Evolutionary conservation across 805 yeast species (phyloP).

Genomic region (Sugiyamaella marilandica): DNA sequence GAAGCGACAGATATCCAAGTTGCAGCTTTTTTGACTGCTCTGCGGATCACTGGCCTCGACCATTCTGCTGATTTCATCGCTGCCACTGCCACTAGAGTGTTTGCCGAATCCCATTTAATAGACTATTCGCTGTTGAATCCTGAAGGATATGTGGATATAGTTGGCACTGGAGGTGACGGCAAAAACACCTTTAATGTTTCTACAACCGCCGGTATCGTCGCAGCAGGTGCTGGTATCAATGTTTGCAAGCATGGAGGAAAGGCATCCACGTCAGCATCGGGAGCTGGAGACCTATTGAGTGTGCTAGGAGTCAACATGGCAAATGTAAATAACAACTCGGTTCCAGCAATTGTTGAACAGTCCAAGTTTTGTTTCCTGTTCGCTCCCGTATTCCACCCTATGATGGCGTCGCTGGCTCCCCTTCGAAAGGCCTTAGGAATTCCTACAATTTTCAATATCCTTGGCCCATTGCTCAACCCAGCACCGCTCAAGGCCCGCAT

Average conservation of each 20-base stretch:
- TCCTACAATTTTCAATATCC: conserved; percentile 88
- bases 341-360: conserved; percentile 50
- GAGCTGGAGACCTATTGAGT: conserved; percentile 84
- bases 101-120: conserved; percentile 41
- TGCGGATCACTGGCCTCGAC: conserved; percentile 71
- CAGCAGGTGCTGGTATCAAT: conserved; percentile 76
- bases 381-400: conserved; percentile 93
- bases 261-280: conserved; percentile 88
- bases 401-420: conserved; percentile 77
- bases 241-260: conserved; percentile 97
- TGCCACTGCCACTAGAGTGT: conserved; percentile 73
- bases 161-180: conserved; percentile 99
- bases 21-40: conserved; percentile 73
- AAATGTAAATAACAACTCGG: conserved; percentile 57
- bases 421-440: conserved; percentile 76
- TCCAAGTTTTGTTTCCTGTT: conserved; percentile 62
- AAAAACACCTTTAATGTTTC: conserved; percentile 96
- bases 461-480: conserved; percentile 94
- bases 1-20: conserved; percentile 63
- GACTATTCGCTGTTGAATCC: conserved; percentile 19
- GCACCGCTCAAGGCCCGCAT: conserved; percentile 74
- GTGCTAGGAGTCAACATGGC: conserved; percentile 78
- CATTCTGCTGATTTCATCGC: conserved; percentile 78
- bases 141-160: conserved; percentile 73
- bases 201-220: conserved; percentile 90